These are phyloP conservation scores for Botryotinia calthae DNA, from an alignment of 2,329 filamentous ascomycete species.

Conservation along the genomic window DNA sequence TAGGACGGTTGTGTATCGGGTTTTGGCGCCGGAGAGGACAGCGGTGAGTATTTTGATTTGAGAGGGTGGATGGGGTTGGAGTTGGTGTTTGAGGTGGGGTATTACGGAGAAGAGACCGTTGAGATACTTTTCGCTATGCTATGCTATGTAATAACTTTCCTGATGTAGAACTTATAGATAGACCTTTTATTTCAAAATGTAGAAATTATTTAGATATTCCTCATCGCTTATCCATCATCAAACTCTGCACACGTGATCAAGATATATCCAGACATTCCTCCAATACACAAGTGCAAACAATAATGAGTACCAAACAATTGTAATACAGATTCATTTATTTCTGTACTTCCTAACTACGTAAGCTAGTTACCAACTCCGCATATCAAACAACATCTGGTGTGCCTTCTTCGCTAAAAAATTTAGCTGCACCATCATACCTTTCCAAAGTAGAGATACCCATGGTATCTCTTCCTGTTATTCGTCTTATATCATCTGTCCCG, in stretches of 20 bases:
- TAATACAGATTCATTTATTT: background rate
- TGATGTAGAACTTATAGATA: background rate
- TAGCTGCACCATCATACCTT: slow-evolving; percentile 13
- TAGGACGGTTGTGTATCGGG: slow-evolving; percentile 6
- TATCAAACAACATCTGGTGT: background rate
- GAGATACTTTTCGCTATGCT: background rate
- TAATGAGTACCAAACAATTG: background rate
- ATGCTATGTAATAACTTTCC: background rate
- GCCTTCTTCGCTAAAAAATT: background rate
- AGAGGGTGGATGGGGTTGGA: background rate
- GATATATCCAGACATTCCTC: background rate
- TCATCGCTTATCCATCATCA: background rate
- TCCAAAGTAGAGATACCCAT: slow-evolving; percentile 1
- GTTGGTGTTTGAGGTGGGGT: background rate
- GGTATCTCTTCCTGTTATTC: background rate
- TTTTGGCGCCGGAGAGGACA: slow-evolving; percentile 12
- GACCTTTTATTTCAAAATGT: background rate
- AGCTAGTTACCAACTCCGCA: background rate
- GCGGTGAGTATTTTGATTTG: slow-evolving; percentile 18
- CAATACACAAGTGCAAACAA: background rate
- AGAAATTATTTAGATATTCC: background rate
- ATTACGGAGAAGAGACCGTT: background rate
- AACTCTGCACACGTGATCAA: background rate
- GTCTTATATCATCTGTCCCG: background rate
- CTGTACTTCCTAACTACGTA: background rate